Evolutionary conservation across 345 rosid genomes (phyloP).

Genomic region (Carallia pectinifolia): DNA sequence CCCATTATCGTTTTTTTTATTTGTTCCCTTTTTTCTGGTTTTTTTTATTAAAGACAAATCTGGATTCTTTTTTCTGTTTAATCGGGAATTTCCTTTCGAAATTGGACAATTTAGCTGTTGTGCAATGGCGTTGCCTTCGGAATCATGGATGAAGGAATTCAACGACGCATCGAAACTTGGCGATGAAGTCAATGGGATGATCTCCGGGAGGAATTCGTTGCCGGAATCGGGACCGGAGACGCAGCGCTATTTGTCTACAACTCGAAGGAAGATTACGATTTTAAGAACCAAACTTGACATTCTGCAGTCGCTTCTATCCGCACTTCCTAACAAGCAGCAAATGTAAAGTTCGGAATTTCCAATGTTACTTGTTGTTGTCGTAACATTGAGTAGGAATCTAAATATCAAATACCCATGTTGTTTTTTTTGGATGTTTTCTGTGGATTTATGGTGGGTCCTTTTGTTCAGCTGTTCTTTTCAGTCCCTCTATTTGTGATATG

Average conservation of each 20-base stretch:
- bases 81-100: not conserved
- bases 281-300: constrained; percentile 13
- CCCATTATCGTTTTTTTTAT: too few relatives aligned
- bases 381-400: too few relatives aligned
- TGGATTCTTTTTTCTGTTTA: not conserved
- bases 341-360: not conserved
- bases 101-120: not conserved
- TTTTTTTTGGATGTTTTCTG: too few relatives aligned
- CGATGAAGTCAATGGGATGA: constrained; percentile 12
- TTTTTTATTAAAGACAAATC: not conserved
- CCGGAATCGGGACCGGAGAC: constrained; percentile 8
- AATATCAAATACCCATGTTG: too few relatives aligned
- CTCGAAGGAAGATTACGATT: constrained; percentile 14
- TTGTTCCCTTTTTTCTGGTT: not conserved
- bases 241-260: constrained; percentile 11
- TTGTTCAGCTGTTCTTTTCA: too few relatives aligned
- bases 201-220: constrained; percentile 2
- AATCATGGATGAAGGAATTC: constrained; percentile 13
- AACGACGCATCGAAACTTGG: constrained; percentile 10
- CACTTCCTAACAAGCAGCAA: constrained; percentile 10
- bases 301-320: constrained; percentile 13
- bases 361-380: too few relatives aligned
- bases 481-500: too few relatives aligned
- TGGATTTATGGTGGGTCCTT: too few relatives aligned
- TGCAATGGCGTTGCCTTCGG: constrained; percentile 3